phyloP scores from a whole-genome alignment of 2,329 filamentous ascomycete genomes.

The Fusarium virguliforme region DNA sequence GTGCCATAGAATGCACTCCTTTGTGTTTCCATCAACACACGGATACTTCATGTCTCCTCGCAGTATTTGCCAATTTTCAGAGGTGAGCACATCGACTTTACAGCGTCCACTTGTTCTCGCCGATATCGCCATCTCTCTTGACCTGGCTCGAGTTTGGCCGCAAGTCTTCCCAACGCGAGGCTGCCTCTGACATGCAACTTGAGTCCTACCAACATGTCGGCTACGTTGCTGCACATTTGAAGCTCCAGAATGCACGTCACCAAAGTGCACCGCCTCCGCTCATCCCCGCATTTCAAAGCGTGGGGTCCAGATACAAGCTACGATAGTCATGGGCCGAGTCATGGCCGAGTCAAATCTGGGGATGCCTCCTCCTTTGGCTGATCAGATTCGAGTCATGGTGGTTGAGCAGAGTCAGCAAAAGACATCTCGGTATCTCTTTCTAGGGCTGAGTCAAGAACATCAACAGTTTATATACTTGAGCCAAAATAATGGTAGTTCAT shows the following conservation, averaged over 20 bases:
- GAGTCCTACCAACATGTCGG: neutral
- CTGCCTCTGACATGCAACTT: too few species aligned
- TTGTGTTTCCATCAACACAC: neutral
- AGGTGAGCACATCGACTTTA: too few species aligned
- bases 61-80: neutral
- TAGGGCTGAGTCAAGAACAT: slow-evolving; percentile 8
- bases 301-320: neutral
- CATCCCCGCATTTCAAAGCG: slow-evolving; percentile 7
- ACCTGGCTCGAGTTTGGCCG: too few species aligned
- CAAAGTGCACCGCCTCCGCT: neutral
- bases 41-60: neutral
- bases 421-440: neutral
- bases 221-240: neutral
- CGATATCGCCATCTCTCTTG: too few species aligned
- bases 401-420: slow-evolving; percentile 12
- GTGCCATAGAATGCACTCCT: too few species aligned
- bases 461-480: neutral
- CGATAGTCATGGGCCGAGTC: slow-evolving; percentile 16
- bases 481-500: neutral
- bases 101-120: too few species aligned
- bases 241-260: slow-evolving; percentile 1
- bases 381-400: neutral
- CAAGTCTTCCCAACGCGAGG: too few species aligned
- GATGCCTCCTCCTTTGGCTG: neutral
- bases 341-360: slow-evolving; percentile 14